Conservation (phyloP, 2,329 filamentous ascomycete species). For the Malbranchea zuffiana region DNA sequence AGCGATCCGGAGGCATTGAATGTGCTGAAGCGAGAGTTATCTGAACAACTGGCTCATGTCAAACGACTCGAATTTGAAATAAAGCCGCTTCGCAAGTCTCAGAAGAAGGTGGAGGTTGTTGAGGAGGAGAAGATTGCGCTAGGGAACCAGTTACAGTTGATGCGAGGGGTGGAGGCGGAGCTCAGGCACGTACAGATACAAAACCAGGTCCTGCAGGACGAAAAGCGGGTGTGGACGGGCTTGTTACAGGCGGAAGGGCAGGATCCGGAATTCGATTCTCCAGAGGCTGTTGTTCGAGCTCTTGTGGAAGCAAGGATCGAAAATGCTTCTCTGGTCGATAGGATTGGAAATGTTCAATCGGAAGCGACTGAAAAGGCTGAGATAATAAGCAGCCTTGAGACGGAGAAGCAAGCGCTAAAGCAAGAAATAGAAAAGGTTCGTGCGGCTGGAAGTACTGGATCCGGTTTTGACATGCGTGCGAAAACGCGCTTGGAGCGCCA, state of each 20-base stretch:
- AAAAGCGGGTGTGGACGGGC: conserved; percentile 73
- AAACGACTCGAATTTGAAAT: conserved; percentile 75
- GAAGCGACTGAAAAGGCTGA: conserved; percentile 68
- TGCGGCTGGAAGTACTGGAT: conserved; percentile 30
- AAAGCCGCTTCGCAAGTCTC: conserved; percentile 65
- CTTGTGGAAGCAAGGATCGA: conserved; percentile 73
- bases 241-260: conserved; percentile 63
- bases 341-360: conserved; percentile 65
- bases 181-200: conserved; percentile 71
- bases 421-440: conserved; percentile 62
- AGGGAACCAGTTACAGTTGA: conserved; percentile 63
- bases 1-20: conserved; percentile 76
- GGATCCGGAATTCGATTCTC: conserved; percentile 68
- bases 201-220: conserved; percentile 77
- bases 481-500: conserved; percentile 74
- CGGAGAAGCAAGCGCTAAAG: conserved; percentile 54
- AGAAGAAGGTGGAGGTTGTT: conserved; percentile 83
- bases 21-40: conserved; percentile 76
- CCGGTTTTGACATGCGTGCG: conserved; percentile 51
- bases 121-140: conserved; percentile 88
- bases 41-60: conserved; percentile 87
- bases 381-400: conserved; percentile 59
- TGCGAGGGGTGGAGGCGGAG: conserved; percentile 63
- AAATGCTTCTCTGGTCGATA: conserved; percentile 67
- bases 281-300: conserved; percentile 74